A percentile compares a stretch with the other conserved stretches of the same genome.
phyloP scores from a whole-genome alignment of 2,329 filamentous ascomycete genomes.

The Fusarium illudens region DNA sequence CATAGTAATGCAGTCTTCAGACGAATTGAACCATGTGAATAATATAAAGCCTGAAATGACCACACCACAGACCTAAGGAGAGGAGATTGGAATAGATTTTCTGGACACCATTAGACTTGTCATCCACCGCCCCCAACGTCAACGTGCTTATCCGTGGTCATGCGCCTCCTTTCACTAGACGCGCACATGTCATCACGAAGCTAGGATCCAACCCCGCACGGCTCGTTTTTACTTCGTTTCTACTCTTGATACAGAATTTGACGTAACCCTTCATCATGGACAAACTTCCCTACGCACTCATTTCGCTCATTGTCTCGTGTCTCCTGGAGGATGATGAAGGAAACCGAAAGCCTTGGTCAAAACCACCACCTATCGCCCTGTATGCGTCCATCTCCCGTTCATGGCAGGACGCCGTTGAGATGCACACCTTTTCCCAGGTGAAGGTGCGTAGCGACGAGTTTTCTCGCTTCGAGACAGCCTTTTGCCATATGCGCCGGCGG shows the following conservation, averaged over 20 bases:
- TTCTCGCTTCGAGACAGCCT: not conserved
- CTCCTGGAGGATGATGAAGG: not conserved
- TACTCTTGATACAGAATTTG: not conserved
- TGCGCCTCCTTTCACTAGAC: not conserved
- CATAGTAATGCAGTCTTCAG: not conserved
- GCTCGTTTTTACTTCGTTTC: not conserved
- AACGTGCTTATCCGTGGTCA: not conserved
- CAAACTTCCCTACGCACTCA: not conserved
- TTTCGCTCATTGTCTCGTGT: not conserved
- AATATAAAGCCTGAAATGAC: not conserved
- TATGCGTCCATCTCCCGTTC: constrained; percentile 4
- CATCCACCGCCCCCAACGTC: not conserved
- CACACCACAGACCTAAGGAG: not conserved
- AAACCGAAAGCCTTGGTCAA: constrained; percentile 1
- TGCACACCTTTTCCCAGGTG: not conserved
- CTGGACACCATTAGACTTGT: not conserved
- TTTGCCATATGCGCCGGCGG: not conserved
- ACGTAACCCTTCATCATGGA: not conserved
- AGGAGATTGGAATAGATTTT: not conserved
- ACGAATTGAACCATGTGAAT: not conserved
- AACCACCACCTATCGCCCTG: not conserved
- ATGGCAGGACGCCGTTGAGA: not conserved
- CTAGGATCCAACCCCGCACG: not conserved
- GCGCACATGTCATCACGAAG: not conserved
- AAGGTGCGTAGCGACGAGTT: not conserved